Conservation (phyloP, 2,329 filamentous ascomycete species). For the Sporothrix dimorphospora region DNA sequence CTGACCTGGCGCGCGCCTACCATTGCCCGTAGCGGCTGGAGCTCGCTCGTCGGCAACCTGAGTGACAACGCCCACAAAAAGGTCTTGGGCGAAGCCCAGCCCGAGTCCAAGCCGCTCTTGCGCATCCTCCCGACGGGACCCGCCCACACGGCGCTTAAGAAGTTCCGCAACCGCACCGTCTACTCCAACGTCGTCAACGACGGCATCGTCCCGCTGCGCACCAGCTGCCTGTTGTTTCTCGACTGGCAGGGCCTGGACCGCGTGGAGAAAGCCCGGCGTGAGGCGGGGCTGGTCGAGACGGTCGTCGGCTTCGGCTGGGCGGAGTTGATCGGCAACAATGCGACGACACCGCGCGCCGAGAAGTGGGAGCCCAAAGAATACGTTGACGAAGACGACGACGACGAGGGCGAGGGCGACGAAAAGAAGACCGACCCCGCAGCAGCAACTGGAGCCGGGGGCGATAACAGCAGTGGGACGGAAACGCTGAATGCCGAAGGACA, state of each 20-base stretch:
- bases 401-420: constrained; percentile 29
- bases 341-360: constrained; percentile 51
- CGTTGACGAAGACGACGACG: not conserved
- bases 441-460: not conserved
- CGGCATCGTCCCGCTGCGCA: constrained; percentile 91
- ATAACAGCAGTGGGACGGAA: constrained; percentile 37
- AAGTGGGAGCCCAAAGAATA: constrained; percentile 45
- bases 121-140: constrained; percentile 89
- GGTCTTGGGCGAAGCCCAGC: constrained; percentile 62
- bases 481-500: constrained; percentile 43
- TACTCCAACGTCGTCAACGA: constrained; percentile 99
- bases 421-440: constrained; percentile 11
- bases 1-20: constrained; percentile 92
- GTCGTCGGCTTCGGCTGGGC: constrained; percentile 94
- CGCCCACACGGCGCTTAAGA: constrained; percentile 81
- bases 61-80: constrained; percentile 67
- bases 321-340: constrained; percentile 77
- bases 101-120: constrained; percentile 84
- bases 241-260: constrained; percentile 94
- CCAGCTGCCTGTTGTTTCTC: constrained; percentile 92
- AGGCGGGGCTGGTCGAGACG: constrained; percentile 89
- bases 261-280: constrained; percentile 90
- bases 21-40: constrained; percentile 83
- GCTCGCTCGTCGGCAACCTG: constrained; percentile 80
- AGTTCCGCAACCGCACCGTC: constrained; percentile 86